Evolutionary conservation across 495 filamentous ascomycete genomes (phyloP).

Genomic region (Hypoxylon subgilvum): DNA sequence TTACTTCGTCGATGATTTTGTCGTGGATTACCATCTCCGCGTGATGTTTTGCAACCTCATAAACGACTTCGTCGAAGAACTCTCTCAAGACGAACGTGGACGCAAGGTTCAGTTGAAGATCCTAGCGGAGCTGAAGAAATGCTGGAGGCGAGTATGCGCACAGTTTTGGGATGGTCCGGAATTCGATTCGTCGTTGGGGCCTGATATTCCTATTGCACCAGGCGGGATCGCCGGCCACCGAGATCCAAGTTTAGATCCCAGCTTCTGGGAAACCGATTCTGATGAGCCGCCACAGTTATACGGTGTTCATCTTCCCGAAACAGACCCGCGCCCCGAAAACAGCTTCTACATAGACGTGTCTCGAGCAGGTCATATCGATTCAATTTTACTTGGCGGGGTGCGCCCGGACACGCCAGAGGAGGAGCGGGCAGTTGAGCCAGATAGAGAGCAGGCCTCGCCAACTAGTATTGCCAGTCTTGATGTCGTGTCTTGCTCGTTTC

Average conservation of each 20-base stretch:
- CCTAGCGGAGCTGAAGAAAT: conserved; percentile 91
- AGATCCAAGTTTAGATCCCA: conserved; percentile 57
- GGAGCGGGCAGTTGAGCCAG: conserved; percentile 23
- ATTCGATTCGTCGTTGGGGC: conserved; percentile 60
- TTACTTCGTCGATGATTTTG: conserved; percentile 96
- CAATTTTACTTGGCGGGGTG: conserved; percentile 44
- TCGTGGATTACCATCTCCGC: conserved; percentile 79
- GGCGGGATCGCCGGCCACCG: conserved; percentile 69
- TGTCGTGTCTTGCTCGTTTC: conserved; percentile 83
- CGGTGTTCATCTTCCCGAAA: conserved; percentile 44
- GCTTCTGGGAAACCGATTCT: conserved; percentile 51
- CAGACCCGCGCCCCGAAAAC: conserved; percentile 33
- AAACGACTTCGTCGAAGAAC: conserved; percentile 73
- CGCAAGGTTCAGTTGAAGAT: conserved; percentile 85
- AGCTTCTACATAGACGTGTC: conserved; percentile 58
- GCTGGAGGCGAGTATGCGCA: conserved; percentile 90
- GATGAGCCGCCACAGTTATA: conserved; percentile 52
- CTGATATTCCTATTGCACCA: conserved; percentile 74
- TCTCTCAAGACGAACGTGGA: conserved; percentile 50
- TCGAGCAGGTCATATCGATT: conserved; percentile 54
- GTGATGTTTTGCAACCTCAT: conserved; percentile 80
- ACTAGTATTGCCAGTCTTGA: conserved; percentile 62
- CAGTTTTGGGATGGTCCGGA: conserved; percentile 82
- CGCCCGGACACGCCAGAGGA: conserved; percentile 53
- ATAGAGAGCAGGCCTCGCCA: conserved; percentile 53